Evolutionary conservation across 768 basidiomycete species (phyloP).

Genomic region (Erythrobasidium yunnanense): DNA sequence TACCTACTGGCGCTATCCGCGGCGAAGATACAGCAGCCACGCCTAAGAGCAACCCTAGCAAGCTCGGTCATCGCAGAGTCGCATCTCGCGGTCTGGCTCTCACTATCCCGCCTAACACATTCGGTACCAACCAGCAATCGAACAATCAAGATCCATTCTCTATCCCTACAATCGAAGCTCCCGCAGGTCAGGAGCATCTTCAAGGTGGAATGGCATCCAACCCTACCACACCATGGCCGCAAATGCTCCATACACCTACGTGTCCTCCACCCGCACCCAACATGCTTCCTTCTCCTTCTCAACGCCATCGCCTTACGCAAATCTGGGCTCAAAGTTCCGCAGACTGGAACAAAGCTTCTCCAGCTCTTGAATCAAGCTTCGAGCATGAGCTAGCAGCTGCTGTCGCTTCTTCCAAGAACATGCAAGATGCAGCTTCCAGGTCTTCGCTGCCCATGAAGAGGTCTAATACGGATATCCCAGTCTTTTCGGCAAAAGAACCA

Average conservation of each 20-base stretch:
- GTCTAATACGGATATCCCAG: conserved; percentile 13
- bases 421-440: conserved; percentile 2
- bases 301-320: conserved; percentile 31
- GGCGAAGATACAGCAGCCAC: conserved; percentile 5
- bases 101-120: conserved; percentile 14
- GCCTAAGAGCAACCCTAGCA: conserved; percentile 13
- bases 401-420: background rate
- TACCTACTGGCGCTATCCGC: background rate
- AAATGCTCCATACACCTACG: conserved; percentile 32
- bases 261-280: conserved; percentile 31
- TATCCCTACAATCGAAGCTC: background rate
- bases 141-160: background rate
- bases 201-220: too few relatives aligned
- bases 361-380: conserved; percentile 30
- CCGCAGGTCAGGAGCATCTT: background rate
- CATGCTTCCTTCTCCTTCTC: background rate
- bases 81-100: conserved; percentile 12
- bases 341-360: conserved; percentile 33
- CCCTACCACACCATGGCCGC: conserved; percentile 11
- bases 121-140: background rate
- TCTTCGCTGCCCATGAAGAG: background rate
- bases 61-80: conserved; percentile 14
- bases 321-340: conserved; percentile 29
- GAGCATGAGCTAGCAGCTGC: background rate
- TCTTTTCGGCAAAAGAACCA: background rate